Conservation (phyloP, 108 stramenopile species). For the Fistulifera solaris region DNA sequence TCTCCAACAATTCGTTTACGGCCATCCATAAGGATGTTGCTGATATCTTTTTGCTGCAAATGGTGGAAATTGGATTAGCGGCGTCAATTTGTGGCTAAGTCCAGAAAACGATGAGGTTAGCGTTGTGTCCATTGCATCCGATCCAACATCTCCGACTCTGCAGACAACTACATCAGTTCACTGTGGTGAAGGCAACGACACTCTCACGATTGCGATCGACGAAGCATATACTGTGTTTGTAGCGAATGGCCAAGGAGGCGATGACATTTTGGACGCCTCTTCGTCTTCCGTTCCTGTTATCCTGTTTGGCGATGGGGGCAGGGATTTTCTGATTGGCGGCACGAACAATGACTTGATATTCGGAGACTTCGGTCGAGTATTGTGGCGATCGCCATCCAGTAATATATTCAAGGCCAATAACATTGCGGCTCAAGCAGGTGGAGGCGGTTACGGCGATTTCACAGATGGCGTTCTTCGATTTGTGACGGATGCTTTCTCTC, state of each 20-base stretch:
- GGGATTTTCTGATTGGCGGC: slow-evolving; percentile 23
- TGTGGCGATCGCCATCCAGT: slow-evolving; percentile 14
- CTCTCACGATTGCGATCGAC: slow-evolving; percentile 14
- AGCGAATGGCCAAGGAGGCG: slow-evolving; percentile 22
- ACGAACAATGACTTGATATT: slow-evolving; percentile 15
- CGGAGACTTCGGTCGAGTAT: slow-evolving; percentile 28
- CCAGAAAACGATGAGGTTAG: slow-evolving; percentile 13
- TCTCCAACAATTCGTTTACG: slow-evolving; percentile 13
- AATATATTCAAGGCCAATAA: no score
- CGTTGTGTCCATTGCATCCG: slow-evolving; percentile 18
- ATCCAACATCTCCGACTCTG: not conserved
- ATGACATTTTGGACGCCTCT: slow-evolving; percentile 22
- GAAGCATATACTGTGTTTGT: slow-evolving; percentile 16
- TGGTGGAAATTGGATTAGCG: slow-evolving; percentile 23
- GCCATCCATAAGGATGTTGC: slow-evolving; percentile 16
- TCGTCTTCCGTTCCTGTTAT: slow-evolving; percentile 22
- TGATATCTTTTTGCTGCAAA: slow-evolving; percentile 19
- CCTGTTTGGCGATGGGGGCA: slow-evolving; percentile 29
- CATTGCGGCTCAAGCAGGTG: slow-evolving; percentile 18
- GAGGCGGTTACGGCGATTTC: slow-evolving; percentile 34
- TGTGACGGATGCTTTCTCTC: slow-evolving; percentile 3
- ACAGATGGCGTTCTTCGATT: slow-evolving; percentile 22
- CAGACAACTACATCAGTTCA: slow-evolving; percentile 26
- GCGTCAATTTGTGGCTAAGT: slow-evolving; percentile 28
- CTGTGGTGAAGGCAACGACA: slow-evolving; percentile 22